Percentiles rank a stretch among this genome's conserved stretches.
phyloP scores from a whole-genome alignment of 208 protist genomes.

The Porcisia deanei region DNA sequence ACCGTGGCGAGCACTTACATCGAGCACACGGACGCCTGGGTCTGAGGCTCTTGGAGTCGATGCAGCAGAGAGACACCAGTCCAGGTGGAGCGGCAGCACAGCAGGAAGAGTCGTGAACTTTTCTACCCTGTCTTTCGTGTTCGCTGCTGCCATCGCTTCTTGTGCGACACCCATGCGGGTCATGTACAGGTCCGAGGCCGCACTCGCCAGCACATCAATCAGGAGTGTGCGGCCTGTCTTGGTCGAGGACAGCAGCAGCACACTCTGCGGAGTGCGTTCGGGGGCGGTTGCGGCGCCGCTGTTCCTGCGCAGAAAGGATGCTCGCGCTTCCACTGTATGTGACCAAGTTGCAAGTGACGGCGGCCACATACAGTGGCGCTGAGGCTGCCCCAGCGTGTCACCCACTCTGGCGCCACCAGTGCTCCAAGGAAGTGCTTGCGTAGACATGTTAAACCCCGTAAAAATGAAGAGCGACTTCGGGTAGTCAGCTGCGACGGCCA shows the following conservation, averaged over 20 bases:
- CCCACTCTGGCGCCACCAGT: not conserved
- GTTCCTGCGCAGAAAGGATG: not conserved
- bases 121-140: not conserved
- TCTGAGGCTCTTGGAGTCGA: not conserved
- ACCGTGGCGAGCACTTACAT: slow-evolving; percentile 16
- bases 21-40: slow-evolving; percentile 12
- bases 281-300: not conserved
- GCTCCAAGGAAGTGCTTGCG: slow-evolving; percentile 22
- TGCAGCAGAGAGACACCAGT: slow-evolving; percentile 15
- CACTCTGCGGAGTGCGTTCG: slow-evolving; percentile 13
- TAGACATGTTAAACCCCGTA: slow-evolving; percentile 11
- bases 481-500: not conserved
- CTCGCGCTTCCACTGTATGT: not conserved
- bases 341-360: slow-evolving; percentile 21
- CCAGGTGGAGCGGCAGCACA: slow-evolving; percentile 25
- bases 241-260: slow-evolving; percentile 20
- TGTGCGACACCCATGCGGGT: slow-evolving; percentile 8
- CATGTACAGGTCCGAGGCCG: slow-evolving; percentile 30
- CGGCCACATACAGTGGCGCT: slow-evolving; percentile 15
- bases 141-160: not conserved
- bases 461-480: slow-evolving; percentile 2
- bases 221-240: slow-evolving; percentile 15
- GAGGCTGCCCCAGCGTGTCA: not conserved
- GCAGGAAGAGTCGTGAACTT: not conserved
- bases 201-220: slow-evolving; percentile 29